Percentiles rank a stretch among this genome's conserved stretches.
phyloP scores from a whole-genome alignment of 768 basidiomycete genomes.

The Leccinum olivaceopallidum region DNA sequence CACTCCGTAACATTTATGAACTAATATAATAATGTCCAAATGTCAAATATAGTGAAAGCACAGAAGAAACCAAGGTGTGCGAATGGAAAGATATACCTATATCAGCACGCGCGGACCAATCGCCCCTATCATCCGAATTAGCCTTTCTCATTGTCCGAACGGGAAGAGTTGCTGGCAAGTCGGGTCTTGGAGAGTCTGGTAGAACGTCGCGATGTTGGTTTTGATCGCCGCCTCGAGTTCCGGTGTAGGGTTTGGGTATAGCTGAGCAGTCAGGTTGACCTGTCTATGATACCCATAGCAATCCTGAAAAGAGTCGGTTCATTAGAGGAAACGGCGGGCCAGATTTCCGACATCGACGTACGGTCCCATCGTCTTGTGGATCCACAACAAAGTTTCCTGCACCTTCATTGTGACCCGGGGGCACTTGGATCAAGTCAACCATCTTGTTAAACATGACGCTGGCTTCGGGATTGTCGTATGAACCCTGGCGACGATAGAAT shows the following conservation, averaged over 20 bases:
- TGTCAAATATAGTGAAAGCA: no score
- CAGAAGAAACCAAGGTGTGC: no score
- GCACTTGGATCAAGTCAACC: conserved; percentile 2
- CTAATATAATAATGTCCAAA: no score
- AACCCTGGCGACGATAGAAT: conserved; percentile 19
- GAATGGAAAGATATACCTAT: conserved; percentile 3
- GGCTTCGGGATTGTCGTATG: conserved; percentile 10
- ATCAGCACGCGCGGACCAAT: background rate
- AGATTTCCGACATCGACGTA: conserved; percentile 6
- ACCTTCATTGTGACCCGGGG: conserved; percentile 21
- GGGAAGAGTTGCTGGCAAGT: conserved; percentile 22
- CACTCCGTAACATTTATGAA: no score
- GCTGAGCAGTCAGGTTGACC: conserved; percentile 17
- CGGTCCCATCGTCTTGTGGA: conserved; percentile 9
- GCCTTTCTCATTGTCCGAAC: conserved; percentile 14
- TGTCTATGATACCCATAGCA: conserved; percentile 25
- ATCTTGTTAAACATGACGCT: background rate
- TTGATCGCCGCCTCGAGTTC: conserved; percentile 25
- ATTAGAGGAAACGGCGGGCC: background rate
- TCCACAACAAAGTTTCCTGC: conserved; percentile 18
- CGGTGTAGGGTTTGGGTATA: conserved; percentile 25
- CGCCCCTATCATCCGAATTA: background rate
- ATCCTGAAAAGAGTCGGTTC: conserved; percentile 5
- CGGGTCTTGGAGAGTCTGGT: conserved; percentile 10
- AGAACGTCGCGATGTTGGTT: conserved; percentile 19